These are phyloP conservation scores for Botrytis deweyae DNA, from an alignment of 2,329 filamentous ascomycete genomes.

Conservation along the genomic window DNA sequence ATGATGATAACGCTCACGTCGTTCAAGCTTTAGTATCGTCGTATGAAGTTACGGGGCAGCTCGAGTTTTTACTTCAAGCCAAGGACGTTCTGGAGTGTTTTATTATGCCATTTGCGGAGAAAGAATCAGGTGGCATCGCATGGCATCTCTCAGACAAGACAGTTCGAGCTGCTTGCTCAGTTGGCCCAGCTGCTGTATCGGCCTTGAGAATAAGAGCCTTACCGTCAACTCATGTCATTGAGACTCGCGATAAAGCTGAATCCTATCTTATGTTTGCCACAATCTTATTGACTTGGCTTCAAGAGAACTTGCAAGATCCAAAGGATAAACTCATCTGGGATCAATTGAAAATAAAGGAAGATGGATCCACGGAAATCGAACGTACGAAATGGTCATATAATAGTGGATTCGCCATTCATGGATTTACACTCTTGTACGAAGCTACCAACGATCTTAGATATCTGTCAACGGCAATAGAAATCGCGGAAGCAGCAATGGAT, in stretches of 20 bases:
- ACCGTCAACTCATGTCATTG: not conserved
- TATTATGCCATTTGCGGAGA: slow-evolving; percentile 25
- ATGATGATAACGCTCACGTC: slow-evolving; percentile 31
- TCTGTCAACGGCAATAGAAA: slow-evolving; percentile 23
- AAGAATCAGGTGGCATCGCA: slow-evolving; percentile 27
- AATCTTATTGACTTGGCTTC: slow-evolving; percentile 23
- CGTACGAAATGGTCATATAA: slow-evolving; percentile 33
- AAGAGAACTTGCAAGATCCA: slow-evolving; percentile 25
- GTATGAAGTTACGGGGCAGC: slow-evolving; percentile 24
- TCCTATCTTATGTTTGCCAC: not conserved
- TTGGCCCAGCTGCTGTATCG: slow-evolving; percentile 28
- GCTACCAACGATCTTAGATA: slow-evolving; percentile 18
- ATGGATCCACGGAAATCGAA: slow-evolving; percentile 26
- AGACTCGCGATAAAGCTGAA: not conserved
- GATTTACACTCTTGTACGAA: slow-evolving; percentile 25
- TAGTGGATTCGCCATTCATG: slow-evolving; percentile 30
- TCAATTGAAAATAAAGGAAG: slow-evolving; percentile 21
- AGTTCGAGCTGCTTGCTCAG: slow-evolving; percentile 27
- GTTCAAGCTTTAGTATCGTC: slow-evolving; percentile 28
- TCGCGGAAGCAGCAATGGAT: slow-evolving; percentile 28
- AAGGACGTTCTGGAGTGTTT: slow-evolving; percentile 23
- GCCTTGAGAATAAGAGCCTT: slow-evolving; percentile 23
- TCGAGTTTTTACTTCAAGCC: slow-evolving; percentile 25
- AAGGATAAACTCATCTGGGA: slow-evolving; percentile 31
- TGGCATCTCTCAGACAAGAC: slow-evolving; percentile 30